Base-by-base conservation (phyloP, 306 rosid species). In the Carpinus fangiana region DNA sequence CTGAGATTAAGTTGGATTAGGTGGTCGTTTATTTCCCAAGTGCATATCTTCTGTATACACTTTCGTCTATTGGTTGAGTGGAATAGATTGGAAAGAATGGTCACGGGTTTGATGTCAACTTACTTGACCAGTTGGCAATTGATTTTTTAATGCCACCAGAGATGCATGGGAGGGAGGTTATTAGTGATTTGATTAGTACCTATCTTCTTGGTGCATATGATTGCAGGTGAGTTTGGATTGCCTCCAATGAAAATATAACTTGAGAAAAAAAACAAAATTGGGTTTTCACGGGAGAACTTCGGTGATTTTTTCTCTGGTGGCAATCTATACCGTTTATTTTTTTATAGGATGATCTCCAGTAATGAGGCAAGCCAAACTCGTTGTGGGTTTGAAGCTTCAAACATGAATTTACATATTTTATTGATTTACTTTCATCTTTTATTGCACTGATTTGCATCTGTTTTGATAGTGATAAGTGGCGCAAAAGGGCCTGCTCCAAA, bases 401-500 rank as follows among this genome's bases (percentile, higher is more conserved):
- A 26, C 52, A 46, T 68, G 43, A 21, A 68, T 69, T 65, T 53
- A 74, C 71, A 6, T 36, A 46, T 21, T 31, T 65, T 72, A 50
- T 74, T 76, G 77, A 74, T 51, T 72, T 73, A 78, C 57, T 23
- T 86, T 78, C 52, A 60, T 28, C 23, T 46, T 72, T 72, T 66
- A 41, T 70, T 78, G 75, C 70, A 31, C 64, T 75, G 74, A 62
- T 36, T 34, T 76, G 23, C 78, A 38, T 80, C 38, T n/a, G 65
- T 65, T 84, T 82, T 82, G 47, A 82, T 84, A 96, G 99, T 96
- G 73, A 82, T 91, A 62, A 89, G 85, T 75, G 84, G 86, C 18
- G 89, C 98, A 66, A 81, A 88, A 34, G 97, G 99, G 76, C 99
- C 99, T 13, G 77, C 96, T 18, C 88, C 86, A 36, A 90, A 85